Conservation (phyloP, 2,329 filamentous ascomycete species). For the Orbilia javanica region DNA sequence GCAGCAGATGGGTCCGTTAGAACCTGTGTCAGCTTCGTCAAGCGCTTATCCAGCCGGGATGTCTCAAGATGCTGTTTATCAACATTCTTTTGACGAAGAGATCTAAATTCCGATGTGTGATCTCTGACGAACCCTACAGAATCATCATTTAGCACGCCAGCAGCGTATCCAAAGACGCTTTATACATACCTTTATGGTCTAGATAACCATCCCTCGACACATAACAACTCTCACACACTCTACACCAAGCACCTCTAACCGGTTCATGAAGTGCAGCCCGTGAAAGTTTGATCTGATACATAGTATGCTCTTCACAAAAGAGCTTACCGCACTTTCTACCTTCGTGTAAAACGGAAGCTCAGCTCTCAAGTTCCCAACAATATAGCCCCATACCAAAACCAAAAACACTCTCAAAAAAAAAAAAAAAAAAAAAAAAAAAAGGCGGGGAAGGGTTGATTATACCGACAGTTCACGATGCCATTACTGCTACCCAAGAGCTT, state of each 20-base stretch:
- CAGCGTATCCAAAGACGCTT: not conserved
- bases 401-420: not conserved
- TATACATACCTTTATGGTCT: constrained; percentile 75
- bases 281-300: constrained; percentile 99
- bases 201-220: constrained; percentile 97
- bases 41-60: constrained; percentile 87
- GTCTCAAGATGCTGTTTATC: constrained; percentile 90
- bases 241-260: constrained; percentile 88
- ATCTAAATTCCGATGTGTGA: constrained; percentile 78
- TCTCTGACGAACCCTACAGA: constrained; percentile 71
- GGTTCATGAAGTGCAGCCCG: constrained; percentile 90
- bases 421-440: too few relatives aligned
- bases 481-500: constrained; percentile 82
- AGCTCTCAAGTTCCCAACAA: constrained; percentile 27
- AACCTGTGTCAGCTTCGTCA: constrained; percentile 86
- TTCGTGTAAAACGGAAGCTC: constrained; percentile 46
- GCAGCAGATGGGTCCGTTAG: constrained; percentile 79
- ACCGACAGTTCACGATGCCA: constrained; percentile 83
- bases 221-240: constrained; percentile 99
- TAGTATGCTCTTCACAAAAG: constrained; percentile 97
- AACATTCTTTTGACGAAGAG: constrained; percentile 79
- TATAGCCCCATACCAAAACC: not conserved
- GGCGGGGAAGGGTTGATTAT: constrained; percentile 34
- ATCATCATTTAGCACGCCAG: not conserved
- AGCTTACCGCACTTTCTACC: constrained; percentile 85